Evolutionary conservation across 106 monocot genomes (phyloP), one percentile per base, ranked within the genome.

Genomic region (Dioscorea alata): DNA sequence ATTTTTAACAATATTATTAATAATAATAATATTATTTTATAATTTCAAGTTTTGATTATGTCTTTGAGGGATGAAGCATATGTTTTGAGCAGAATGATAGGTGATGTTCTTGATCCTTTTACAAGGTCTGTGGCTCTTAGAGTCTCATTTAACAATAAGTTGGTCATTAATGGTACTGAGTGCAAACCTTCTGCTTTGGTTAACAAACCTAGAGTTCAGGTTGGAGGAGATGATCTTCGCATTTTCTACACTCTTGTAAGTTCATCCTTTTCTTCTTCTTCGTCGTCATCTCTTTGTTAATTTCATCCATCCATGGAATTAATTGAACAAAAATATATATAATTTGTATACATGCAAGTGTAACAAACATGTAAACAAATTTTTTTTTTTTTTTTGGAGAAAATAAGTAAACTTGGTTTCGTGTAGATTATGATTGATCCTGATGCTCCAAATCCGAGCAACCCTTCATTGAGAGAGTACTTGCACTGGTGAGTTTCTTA

Each of bases 371-470:
- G n/a, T n/a, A n/a, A n/a, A n/a, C n/a, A n/a, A n/a, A n/a, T n/a
- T n/a, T n/a, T n/a, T n/a, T n/a, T n/a, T n/a, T n/a, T n/a, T n/a
- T n/a, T n/a, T n/a, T n/a, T n/a, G n/a, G n/a, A n/a, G n/a, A n/a
- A n/a, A n/a, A n/a, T n/a, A n/a, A n/a, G n/a, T n/a, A 42, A 42
- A 19, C 15, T 5, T 54, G 54, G 54, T 15, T 54, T 42, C 10
- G 6, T 42, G 42, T 42, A 66, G 65, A 48, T 66, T 15, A 66
- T 66, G 65, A 13, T 66, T 20, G 66, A 50, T 23, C 66, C 66
- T 22, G 66, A 66, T 66, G 66, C 49, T 50, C 49, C 66, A 23
- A 49, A 24, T 24, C 66, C 66, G 23, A 66, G 66, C 66, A 21
- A 66, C 8, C 66, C 66, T 8, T 49, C 65, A 13, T 42, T 49